Percentiles rank a stretch among this genome's conserved stretches.
These are phyloP conservation scores for Lactuca saligna DNA, from an alignment of 129 eudicot genomes.

Conservation along the genomic window DNA sequence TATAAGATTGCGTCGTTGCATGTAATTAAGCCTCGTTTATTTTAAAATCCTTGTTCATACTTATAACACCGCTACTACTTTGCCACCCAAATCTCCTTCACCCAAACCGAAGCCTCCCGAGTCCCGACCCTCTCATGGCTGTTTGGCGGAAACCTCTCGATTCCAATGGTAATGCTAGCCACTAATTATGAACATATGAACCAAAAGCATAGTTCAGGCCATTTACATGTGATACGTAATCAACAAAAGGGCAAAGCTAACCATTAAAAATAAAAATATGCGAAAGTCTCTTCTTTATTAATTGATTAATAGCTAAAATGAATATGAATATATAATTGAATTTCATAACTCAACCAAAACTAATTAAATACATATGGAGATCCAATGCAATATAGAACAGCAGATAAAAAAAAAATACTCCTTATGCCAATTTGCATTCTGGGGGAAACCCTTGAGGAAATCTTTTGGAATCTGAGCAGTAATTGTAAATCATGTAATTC, in stretches of 20 bases:
- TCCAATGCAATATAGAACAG: neutral
- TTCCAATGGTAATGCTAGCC: no score
- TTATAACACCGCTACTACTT: no score
- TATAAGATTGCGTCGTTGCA: no score
- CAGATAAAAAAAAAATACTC: neutral
- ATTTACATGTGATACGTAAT: neutral
- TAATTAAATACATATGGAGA: neutral
- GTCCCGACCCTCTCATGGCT: no score
- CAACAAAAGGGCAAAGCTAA: neutral
- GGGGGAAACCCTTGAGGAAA: slow-evolving; percentile 52
- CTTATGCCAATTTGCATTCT: slow-evolving; percentile 31
- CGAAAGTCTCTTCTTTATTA: neutral
- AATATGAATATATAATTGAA: slow-evolving; percentile 8
- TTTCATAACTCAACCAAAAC: neutral
- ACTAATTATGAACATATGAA: no score
- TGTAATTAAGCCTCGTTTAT: no score
- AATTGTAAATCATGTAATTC: slow-evolving; percentile 55
- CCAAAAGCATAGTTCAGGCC: neutral
- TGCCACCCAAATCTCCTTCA: no score
- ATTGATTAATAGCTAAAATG: neutral
- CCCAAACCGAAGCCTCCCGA: no score
- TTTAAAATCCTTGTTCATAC: no score
- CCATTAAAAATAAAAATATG: neutral
- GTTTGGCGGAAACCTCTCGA: no score
- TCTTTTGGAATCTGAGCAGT: slow-evolving; percentile 45